Evolutionary conservation across 179 eudicot genomes (phyloP).

Genomic region (Beta corolliflora): DNA sequence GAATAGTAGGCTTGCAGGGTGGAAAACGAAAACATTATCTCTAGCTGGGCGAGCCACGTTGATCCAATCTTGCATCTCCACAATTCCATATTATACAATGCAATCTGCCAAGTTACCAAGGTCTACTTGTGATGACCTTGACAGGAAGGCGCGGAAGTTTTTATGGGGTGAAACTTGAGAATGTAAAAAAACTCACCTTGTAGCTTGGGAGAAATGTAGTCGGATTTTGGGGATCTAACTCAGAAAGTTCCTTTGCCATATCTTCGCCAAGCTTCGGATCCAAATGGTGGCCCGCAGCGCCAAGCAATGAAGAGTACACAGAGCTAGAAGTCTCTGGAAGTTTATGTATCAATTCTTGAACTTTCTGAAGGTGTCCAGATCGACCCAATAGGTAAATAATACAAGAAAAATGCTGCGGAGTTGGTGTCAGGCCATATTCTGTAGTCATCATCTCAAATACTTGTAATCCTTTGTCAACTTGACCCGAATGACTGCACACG

Average conservation of each 20-base stretch:
- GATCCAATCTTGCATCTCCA: background rate
- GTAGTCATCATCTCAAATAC: slow-evolving; percentile 56
- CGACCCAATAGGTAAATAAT: slow-evolving; percentile 70
- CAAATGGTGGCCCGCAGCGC: slow-evolving; percentile 56
- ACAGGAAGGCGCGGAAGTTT: background rate
- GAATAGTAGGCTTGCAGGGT: background rate
- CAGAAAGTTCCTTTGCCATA: slow-evolving; percentile 51
- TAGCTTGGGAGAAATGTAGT: slow-evolving; percentile 29
- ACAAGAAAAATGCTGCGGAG: slow-evolving; percentile 54
- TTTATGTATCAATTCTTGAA: slow-evolving; percentile 45
- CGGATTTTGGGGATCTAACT: slow-evolving; percentile 60
- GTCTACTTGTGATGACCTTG: background rate
- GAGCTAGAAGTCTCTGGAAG: slow-evolving; percentile 50
- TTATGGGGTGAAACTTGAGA: background rate
- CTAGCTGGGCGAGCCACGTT: background rate
- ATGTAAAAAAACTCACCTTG: background rate
- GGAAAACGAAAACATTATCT: background rate
- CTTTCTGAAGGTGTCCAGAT: slow-evolving; percentile 71
- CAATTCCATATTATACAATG: background rate
- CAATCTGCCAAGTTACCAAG: background rate
- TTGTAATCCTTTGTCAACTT: slow-evolving; percentile 56
- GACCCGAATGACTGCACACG: slow-evolving; percentile 69
- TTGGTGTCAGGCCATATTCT: slow-evolving; percentile 52
- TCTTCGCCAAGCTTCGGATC: slow-evolving; percentile 60
- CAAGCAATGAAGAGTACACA: slow-evolving; percentile 64